These are phyloP conservation scores for Arabidopsis arenosa DNA, from an alignment of 345 rosid species.

Conservation along the genomic window DNA sequence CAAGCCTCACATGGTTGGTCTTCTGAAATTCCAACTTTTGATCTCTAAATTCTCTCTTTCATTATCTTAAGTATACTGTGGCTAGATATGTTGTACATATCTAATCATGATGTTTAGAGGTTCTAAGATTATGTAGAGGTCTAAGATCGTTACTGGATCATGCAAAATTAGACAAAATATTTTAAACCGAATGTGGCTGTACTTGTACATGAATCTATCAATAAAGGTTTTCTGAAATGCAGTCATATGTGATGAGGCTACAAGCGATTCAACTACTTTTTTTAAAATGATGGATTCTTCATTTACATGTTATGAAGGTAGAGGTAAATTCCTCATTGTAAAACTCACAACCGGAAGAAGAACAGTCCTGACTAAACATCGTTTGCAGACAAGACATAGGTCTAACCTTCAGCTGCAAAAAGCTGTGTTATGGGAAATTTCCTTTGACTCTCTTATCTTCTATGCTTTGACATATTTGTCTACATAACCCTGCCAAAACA, in stretches of 20 bases:
- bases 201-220: neutral
- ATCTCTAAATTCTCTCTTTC: constrained; percentile 46
- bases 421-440: constrained; percentile 1
- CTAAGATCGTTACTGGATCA: neutral
- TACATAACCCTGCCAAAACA: constrained; percentile 75
- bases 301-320: constrained; percentile 1
- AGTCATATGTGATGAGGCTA: neutral
- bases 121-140: neutral
- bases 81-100: constrained; percentile 9
- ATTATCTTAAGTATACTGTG: neutral
- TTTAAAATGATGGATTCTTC: constrained; percentile 18
- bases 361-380: constrained; percentile 15
- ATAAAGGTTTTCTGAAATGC: neutral
- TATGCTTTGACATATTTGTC: constrained; percentile 80
- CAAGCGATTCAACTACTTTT: neutral
- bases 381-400: constrained; percentile 22
- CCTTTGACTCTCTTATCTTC: constrained; percentile 30
- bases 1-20: constrained; percentile 55
- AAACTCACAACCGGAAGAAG: constrained; percentile 9
- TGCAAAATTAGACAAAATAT: neutral
- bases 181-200: neutral
- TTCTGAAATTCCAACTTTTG: constrained; percentile 68
- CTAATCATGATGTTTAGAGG: neutral
- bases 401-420: constrained; percentile 19
- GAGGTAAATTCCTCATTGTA: constrained; percentile 19